phyloP scores from a whole-genome alignment of 306 rosid species.

The Rosa rugosa region DNA sequence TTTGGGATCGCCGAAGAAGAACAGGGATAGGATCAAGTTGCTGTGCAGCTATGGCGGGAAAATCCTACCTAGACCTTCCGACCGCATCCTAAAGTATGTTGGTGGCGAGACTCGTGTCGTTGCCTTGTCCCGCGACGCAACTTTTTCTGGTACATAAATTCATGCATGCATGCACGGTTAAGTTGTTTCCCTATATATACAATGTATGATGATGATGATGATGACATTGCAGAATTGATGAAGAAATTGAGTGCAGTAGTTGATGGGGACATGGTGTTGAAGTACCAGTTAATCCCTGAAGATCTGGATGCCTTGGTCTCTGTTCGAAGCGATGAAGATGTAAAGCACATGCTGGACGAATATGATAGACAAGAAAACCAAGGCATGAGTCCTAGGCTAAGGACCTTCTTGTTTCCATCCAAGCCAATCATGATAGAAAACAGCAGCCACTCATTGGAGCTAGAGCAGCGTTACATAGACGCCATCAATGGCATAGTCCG shows the following conservation, averaged over 20 bases:
- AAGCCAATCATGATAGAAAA: conserved; percentile 38
- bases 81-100: conserved; percentile 68
- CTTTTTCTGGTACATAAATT: conserved; percentile 46
- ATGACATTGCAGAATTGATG: conserved; percentile 50
- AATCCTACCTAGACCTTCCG: conserved; percentile 71
- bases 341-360: conserved; percentile 78
- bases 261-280: conserved; percentile 64
- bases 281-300: conserved; percentile 62
- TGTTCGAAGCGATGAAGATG: conserved; percentile 59
- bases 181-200: not conserved
- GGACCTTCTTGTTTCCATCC: conserved; percentile 60
- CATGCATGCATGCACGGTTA: not conserved
- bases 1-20: conserved; percentile 38
- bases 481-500: conserved; percentile 67
- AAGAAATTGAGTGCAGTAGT: conserved; percentile 43
- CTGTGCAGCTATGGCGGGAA: conserved; percentile 85
- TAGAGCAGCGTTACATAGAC: conserved; percentile 74
- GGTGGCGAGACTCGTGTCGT: conserved; percentile 93
- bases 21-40: conserved; percentile 49
- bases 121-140: conserved; percentile 46
- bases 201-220: not conserved
- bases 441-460: not conserved
- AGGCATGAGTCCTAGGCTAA: conserved; percentile 43
- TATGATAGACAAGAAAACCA: conserved; percentile 46
- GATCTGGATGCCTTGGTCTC: conserved; percentile 73